phyloP scores from a whole-genome alignment of 192 early-diverging fungal genomes.

The Thamnidium elegans region DNA sequence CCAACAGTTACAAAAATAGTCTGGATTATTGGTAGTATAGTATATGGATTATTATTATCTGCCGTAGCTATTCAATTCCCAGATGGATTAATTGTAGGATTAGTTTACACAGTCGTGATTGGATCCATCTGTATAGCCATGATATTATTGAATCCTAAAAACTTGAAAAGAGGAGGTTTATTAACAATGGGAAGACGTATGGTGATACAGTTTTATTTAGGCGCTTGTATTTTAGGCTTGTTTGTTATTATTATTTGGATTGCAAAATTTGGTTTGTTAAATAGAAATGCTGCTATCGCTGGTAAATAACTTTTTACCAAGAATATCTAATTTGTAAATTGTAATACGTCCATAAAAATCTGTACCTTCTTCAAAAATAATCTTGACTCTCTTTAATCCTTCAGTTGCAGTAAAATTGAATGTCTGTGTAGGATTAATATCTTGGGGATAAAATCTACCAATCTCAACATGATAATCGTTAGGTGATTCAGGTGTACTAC shows the following conservation, averaged over 20 bases:
- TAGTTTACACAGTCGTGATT: conserved; percentile 36
- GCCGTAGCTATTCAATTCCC: conserved; percentile 42
- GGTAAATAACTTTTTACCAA: conserved; percentile 39
- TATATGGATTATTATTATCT: conserved; percentile 36
- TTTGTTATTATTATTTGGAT: conserved; percentile 43
- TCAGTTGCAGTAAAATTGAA: conserved; percentile 19
- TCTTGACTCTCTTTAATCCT: conserved; percentile 46
- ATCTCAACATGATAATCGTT: conserved; percentile 41
- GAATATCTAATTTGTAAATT: conserved; percentile 70
- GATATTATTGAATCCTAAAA: conserved; percentile 21
- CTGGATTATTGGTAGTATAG: conserved; percentile 28
- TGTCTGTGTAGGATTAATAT: conserved; percentile 65
- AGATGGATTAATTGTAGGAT: conserved; percentile 32
- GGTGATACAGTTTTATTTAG: conserved; percentile 41
- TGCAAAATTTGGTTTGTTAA: conserved; percentile 31
- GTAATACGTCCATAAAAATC: conserved; percentile 87
- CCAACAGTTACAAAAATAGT: conserved; percentile 7
- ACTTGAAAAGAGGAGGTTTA: conserved; percentile 18
- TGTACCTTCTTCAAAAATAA: conserved; percentile 72
- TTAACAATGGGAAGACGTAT: conserved; percentile 39
- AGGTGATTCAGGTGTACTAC: conserved; percentile 28
- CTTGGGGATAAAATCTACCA: conserved; percentile 66
- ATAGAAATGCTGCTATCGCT: conserved; percentile 25
- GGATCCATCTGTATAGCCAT: conserved; percentile 19
- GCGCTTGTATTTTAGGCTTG: conserved; percentile 31